Percentiles rank a stretch among this genome's conserved stretches.
phyloP scores from a whole-genome alignment of 2,329 filamentous ascomycete genomes.

The Trichoderma sp. region DNA sequence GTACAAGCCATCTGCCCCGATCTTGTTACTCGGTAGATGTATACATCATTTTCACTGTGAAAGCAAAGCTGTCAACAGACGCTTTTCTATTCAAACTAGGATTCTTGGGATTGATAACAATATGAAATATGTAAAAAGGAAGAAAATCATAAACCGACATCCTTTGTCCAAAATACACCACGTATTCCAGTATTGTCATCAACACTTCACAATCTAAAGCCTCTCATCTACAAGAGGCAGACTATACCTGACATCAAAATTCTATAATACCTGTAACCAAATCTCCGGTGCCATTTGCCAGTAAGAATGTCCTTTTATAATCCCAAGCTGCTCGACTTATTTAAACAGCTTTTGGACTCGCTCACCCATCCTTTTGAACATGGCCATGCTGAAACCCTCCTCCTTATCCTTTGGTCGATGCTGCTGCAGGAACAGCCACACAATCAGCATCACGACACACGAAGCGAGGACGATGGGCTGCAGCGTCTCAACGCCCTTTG shows the following conservation, averaged over 20 bases:
- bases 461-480: conserved; percentile 14
- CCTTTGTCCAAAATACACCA: neutral
- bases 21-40: neutral
- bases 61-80: neutral
- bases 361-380: neutral
- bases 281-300: neutral
- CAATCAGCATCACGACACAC: neutral
- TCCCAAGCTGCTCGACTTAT: neutral
- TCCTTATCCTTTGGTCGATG: conserved; percentile 13
- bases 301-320: neutral
- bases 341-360: neutral
- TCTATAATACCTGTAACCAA: neutral
- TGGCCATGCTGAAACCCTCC: neutral
- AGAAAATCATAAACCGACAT: neutral
- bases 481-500: conserved; percentile 52
- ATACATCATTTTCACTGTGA: neutral
- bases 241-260: neutral
- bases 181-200: neutral
- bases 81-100: neutral
- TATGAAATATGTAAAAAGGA: neutral
- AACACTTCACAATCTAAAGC: neutral
- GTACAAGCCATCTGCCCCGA: neutral
- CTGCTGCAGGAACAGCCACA: conserved; percentile 6
- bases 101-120: neutral
- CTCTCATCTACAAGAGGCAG: neutral